phyloP scores from a whole-genome alignment of 2,329 filamentous ascomycete genomes.

The Neofusicoccum sp. region DNA sequence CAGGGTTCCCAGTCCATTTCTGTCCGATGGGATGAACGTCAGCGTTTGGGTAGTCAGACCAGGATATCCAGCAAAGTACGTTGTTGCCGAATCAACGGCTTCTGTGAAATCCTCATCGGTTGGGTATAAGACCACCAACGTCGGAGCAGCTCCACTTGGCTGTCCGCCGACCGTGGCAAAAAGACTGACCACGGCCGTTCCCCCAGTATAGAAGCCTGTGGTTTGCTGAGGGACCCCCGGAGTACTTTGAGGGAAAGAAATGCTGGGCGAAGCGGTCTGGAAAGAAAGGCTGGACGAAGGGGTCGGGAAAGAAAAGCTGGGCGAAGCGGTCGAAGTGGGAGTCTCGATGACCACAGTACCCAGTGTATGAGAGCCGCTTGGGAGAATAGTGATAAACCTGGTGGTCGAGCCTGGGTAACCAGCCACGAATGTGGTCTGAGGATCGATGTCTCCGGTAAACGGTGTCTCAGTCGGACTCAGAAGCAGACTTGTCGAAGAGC shows the following conservation, averaged over 20 bases:
- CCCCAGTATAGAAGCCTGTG: no score
- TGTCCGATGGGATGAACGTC: neutral
- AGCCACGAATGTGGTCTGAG: neutral
- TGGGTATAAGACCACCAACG: no score
- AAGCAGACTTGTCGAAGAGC: neutral
- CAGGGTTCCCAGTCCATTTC: neutral
- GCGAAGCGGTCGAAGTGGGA: neutral
- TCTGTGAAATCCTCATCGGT: no score
- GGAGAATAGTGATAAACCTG: neutral
- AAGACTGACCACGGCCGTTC: no score
- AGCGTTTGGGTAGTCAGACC: neutral
- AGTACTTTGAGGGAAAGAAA: no score
- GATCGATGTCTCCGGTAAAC: neutral
- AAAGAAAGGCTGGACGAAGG: no score
- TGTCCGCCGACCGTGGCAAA: no score
- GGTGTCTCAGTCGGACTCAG: neutral
- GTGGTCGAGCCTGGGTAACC: neutral
- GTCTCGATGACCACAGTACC: neutral
- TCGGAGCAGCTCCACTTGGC: no score
- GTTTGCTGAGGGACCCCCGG: no score
- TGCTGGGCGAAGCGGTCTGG: no score
- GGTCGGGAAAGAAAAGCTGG: no score
- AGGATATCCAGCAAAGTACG: neutral
- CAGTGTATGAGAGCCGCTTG: neutral
- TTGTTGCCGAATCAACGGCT: no score